These are phyloP conservation scores for Solanum corneliomulleri DNA, from an alignment of 257 asterid genomes.

Conservation along the genomic window DNA sequence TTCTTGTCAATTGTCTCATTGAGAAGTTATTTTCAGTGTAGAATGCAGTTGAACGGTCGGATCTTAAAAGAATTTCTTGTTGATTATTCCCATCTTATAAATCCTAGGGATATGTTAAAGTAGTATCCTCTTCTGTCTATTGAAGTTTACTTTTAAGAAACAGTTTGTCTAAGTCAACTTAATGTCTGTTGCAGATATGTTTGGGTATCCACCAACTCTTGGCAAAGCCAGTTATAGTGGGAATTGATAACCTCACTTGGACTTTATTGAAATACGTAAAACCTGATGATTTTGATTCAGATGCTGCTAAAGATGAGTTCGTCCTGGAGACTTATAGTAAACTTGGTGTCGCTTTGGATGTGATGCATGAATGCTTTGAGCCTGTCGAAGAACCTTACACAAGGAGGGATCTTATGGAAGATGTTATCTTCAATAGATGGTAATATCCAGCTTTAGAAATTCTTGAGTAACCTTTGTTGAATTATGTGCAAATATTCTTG, in stretches of 20 bases:
- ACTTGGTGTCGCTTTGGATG: conserved; percentile 52
- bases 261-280: conserved; percentile 43
- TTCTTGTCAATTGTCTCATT: background rate
- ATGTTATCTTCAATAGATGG: conserved; percentile 58
- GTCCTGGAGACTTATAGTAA: conserved; percentile 38
- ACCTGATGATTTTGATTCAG: conserved; percentile 13
- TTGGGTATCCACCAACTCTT: conserved; percentile 36
- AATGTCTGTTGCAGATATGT: conserved; percentile 38
- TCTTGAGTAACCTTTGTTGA: background rate
- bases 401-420: conserved; percentile 60
- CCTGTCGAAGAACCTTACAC: conserved; percentile 63
- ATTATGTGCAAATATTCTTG: background rate
- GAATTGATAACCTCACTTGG: conserved; percentile 46
- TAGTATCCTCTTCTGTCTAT: background rate
- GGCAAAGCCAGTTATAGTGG: conserved; percentile 46
- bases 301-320: conserved; percentile 20
- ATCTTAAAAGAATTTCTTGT: background rate
- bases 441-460: conserved; percentile 9
- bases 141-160: background rate
- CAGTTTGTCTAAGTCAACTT: background rate
- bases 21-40: background rate
- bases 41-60: background rate
- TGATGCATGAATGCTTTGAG: conserved; percentile 84
- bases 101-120: background rate
- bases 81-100: background rate